Evolutionary conservation across 371 early-diverging fungal genomes (phyloP).

Genomic region (Mucor plumbeus): DNA sequence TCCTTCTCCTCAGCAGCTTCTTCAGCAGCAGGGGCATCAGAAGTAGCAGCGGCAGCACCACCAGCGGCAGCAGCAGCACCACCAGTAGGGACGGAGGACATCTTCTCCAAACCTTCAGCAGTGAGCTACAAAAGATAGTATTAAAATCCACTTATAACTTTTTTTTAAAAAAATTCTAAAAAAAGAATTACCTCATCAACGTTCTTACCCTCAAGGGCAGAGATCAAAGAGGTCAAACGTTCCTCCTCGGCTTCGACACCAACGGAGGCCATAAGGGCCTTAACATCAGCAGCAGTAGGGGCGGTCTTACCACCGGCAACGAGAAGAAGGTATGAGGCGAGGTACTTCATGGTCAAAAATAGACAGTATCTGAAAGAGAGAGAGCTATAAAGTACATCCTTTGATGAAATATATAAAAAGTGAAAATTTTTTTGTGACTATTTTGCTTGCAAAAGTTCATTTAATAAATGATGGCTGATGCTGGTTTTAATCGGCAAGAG

Average conservation of each 20-base stretch:
- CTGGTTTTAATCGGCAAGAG: neutral
- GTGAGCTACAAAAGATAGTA: conserved; percentile 60
- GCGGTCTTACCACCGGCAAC: conserved; percentile 86
- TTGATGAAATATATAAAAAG: conserved; percentile 1
- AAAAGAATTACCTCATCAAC: conserved; percentile 71
- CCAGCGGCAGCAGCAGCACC: conserved; percentile 80
- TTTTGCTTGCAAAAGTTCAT: conserved; percentile 5
- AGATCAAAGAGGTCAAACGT: conserved; percentile 78
- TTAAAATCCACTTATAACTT: no score
- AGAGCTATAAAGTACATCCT: conserved; percentile 6
- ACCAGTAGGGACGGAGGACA: conserved; percentile 92
- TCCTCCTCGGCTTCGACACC: conserved; percentile 91
- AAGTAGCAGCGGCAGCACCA: conserved; percentile 58
- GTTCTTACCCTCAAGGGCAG: conserved; percentile 89
- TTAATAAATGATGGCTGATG: neutral
- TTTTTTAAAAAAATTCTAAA: neutral
- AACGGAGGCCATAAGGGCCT: conserved; percentile 86
- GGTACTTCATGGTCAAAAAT: conserved; percentile 81
- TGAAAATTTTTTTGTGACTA: conserved; percentile 21
- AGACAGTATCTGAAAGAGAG: conserved; percentile 27
- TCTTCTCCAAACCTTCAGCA: conserved; percentile 90
- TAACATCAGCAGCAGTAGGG: conserved; percentile 85
- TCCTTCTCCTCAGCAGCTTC: conserved; percentile 71
- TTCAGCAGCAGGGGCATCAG: conserved; percentile 57
- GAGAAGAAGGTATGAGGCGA: conserved; percentile 97